Conservation (phyloP, 257 asterid genomes). For the Verbascum thapsus region DNA sequence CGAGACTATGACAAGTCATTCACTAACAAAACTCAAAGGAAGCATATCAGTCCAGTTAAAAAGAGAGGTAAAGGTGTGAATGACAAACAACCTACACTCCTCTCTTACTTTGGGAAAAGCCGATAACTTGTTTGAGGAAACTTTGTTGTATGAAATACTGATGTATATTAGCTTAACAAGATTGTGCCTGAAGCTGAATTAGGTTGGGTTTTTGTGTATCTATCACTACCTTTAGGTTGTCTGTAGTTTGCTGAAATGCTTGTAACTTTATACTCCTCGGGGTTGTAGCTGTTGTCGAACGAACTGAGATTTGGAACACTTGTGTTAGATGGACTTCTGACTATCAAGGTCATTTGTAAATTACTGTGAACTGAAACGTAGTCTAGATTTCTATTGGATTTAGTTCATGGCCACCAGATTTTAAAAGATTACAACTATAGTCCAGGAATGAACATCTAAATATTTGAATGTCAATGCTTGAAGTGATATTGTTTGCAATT, state of each 20-base stretch:
- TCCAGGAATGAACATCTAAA: no score
- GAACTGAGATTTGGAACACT: not conserved
- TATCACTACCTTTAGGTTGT: not conserved
- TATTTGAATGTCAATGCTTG: no score
- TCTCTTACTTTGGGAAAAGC: conserved; percentile 74
- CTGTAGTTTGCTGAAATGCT: not conserved
- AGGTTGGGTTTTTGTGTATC: not conserved
- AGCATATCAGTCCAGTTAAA: conserved; percentile 40
- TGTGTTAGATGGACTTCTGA: not conserved
- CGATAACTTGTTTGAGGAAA: conserved; percentile 12
- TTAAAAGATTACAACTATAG: not conserved
- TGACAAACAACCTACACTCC: conserved; percentile 67
- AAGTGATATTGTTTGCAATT: no score
- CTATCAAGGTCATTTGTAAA: not conserved
- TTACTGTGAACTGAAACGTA: not conserved
- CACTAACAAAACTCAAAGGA: conserved; percentile 30
- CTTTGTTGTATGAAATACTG: conserved; percentile 11
- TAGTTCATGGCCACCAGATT: no score
- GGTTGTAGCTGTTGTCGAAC: conserved; percentile 8
- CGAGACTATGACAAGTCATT: conserved; percentile 39
- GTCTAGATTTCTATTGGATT: not conserved
- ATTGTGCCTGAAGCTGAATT: conserved; percentile 14
- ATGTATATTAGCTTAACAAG: conserved; percentile 11
- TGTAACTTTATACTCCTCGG: not conserved
- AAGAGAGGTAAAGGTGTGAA: conserved; percentile 44